phyloP scores from a whole-genome alignment of 306 rosid species.

The Sechiopsis laciniata region DNA sequence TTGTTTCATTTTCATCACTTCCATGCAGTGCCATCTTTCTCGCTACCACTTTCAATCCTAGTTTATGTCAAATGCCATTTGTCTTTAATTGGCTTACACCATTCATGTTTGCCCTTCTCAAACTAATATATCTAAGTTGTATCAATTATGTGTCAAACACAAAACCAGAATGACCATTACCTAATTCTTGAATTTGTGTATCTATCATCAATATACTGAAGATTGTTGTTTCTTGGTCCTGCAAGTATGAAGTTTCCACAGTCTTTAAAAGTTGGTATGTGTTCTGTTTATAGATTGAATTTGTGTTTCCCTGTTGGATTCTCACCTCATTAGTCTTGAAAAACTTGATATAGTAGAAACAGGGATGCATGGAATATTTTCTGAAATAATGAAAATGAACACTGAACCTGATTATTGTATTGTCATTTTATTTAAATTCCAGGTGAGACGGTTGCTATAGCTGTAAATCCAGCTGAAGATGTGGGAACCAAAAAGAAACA shows the following conservation, averaged over 20 bases:
- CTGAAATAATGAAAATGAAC: background rate
- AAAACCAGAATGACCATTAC: background rate
- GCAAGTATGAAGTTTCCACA: background rate
- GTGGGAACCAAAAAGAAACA: constrained; percentile 56
- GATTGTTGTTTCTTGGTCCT: background rate
- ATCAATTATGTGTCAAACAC: constrained; percentile 10
- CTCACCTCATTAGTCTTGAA: background rate
- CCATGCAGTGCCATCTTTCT: constrained; percentile 16
- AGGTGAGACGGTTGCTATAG: constrained; percentile 75
- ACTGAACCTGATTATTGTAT: background rate
- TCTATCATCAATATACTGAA: background rate
- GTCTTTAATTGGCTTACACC: background rate
- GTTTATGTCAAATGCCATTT: constrained; percentile 2
- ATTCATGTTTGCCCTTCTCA: background rate
- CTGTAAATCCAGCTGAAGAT: constrained; percentile 70
- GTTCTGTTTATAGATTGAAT: background rate
- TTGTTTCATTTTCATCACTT: background rate
- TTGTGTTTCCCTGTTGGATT: background rate
- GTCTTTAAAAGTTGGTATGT: constrained; percentile 8
- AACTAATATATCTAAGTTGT: background rate
- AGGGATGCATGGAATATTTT: constrained; percentile 6
- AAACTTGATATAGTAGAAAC: background rate
- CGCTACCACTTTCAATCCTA: background rate
- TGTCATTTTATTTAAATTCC: constrained; percentile 20
- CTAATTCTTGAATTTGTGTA: constrained; percentile 12